Conservation (phyloP, 257 asterid genomes). For the Solanum appendiculatum region DNA sequence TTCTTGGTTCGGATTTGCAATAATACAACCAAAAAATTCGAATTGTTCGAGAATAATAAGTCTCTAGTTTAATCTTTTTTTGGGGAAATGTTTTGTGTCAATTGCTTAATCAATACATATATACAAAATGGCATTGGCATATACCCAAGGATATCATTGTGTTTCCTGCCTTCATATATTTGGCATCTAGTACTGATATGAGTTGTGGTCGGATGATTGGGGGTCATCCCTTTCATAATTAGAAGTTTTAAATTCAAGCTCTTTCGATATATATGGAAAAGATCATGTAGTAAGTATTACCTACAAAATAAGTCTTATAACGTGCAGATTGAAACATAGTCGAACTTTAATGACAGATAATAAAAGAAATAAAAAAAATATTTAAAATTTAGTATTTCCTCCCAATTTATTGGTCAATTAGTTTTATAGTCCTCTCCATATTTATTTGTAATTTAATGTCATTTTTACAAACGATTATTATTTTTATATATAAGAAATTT, state of each 20-base stretch:
- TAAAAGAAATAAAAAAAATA: neutral
- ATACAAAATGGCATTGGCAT: neutral
- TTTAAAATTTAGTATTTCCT: neutral
- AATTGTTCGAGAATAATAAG: neutral
- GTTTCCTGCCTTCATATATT: neutral
- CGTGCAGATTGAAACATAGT: rapidly evolving
- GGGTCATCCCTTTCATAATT: neutral
- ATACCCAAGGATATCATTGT: too few relatives aligned
- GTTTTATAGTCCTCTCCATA: neutral
- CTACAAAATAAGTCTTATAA: neutral
- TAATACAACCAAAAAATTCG: neutral
- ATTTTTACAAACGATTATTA: neutral
- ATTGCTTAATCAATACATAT: neutral
- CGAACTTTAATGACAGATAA: too few relatives aligned
- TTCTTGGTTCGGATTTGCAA: neutral
- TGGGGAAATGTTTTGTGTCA: neutral
- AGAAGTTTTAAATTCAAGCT: rapidly evolving
- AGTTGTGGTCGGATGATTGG: neutral
- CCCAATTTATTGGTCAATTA: neutral
- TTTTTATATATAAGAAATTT: neutral
- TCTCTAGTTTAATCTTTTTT: neutral
- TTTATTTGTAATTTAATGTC: too few relatives aligned
- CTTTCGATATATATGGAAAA: rapidly evolving
- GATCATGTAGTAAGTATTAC: rapidly evolving
- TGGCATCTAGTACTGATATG: neutral